These are phyloP conservation scores for Phialophora expanda DNA, from an alignment of 2,329 filamentous ascomycete species.

Conservation along the genomic window DNA sequence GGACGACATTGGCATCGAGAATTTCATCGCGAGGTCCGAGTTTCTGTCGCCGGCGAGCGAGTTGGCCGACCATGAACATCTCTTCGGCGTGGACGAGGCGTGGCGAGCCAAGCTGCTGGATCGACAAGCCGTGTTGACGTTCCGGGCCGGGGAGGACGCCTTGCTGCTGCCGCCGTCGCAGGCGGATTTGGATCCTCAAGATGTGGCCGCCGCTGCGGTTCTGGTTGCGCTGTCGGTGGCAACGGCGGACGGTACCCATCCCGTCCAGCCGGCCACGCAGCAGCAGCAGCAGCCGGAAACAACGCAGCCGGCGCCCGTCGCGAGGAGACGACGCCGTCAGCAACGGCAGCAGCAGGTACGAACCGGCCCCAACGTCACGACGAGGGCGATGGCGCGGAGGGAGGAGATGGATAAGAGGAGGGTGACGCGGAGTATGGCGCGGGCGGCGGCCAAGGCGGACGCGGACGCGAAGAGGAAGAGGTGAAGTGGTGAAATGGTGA, in stretches of 20 bases:
- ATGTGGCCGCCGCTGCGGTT: neutral
- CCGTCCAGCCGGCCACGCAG: neutral
- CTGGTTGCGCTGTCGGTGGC: neutral
- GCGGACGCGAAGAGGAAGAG: neutral
- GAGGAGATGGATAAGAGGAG: neutral
- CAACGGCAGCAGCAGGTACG: neutral
- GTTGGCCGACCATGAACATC: neutral
- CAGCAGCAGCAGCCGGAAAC: neutral
- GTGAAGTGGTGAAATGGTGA: neutral
- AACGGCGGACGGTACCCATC: neutral
- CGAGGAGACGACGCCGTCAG: neutral
- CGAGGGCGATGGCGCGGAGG: conserved; percentile 6
- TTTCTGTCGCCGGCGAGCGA: neutral
- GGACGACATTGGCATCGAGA: neutral
- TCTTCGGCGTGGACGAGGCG: neutral
- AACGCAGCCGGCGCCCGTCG: neutral
- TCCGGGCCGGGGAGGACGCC: neutral
- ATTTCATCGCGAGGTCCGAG: neutral
- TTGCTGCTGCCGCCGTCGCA: too few species aligned
- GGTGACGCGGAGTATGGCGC: conserved; percentile 1
- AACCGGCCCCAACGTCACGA: conserved; percentile 3
- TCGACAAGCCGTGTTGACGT: neutral
- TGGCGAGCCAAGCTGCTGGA: neutral
- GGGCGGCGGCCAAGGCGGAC: too few species aligned
- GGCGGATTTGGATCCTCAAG: neutral